Evolutionary conservation across 176 grass and related monocot genomes (phyloP), one percentile per base, ranked within the genome.

Genomic region (Olyra latifolia): DNA sequence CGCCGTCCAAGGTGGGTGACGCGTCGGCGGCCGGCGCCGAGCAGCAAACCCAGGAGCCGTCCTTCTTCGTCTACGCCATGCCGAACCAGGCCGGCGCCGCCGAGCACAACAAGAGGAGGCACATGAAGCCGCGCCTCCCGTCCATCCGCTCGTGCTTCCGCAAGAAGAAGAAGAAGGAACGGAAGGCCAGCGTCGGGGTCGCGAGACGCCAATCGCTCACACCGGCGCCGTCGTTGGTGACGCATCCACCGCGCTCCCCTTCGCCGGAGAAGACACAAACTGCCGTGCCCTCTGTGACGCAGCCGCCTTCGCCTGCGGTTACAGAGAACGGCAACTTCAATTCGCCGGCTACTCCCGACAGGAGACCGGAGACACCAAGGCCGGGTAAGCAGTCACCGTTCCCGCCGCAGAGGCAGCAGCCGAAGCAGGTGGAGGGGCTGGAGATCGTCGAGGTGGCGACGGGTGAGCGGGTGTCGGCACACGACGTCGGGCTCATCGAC

Each of bases 1-100:
- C 82, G 9, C 82, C 82, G 17, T 85, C 78, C 56, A 81, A n/a
- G 40, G 87, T 85, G 5, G 49, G 69, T 7, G 84, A 80, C 19
- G 66, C 38, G 15, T 57, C 70, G 20, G 7, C 39, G 6, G 63
- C 22, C 63, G 55, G 20, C 38, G 39, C 71, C 12, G 69, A 80
- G 71, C 69, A 64, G 74, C 66, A 59, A 15, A 35, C 11, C 10
- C 82, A 89, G 55, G 87, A 89, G 39, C 82, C 87, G 16, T 85
- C 87, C 16, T 85, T 85, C 82, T 89, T 85, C 71, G 87, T 81
- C 71, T 89, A 89, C 59, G 58, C 87, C 82, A 89, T 89, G 87
- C 84, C 58, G 27, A 80, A 58, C 76, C 84, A 25, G 39, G 56
- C 46, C 71, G 15, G 2, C 22, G n/a, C 23, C 47, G 29, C 54